These are phyloP conservation scores for Myxozyma vanderwaltii DNA, from an alignment of 805 yeast genomes.

Conservation along the genomic window DNA sequence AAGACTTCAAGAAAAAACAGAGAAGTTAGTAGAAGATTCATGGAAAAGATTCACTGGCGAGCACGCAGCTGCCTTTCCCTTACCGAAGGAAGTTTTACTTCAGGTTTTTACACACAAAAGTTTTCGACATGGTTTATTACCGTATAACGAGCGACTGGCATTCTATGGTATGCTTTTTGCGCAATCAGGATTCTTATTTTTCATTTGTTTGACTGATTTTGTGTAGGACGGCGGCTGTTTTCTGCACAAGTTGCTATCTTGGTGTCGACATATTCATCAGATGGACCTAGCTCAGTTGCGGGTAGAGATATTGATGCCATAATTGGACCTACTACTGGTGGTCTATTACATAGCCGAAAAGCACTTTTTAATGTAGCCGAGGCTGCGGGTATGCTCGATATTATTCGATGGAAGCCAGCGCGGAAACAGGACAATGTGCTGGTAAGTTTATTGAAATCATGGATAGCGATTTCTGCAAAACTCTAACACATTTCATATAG, in stretches of 20 bases:
- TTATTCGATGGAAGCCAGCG: slow-evolving; percentile 20
- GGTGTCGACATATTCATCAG: slow-evolving; percentile 7
- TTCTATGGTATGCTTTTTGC: slow-evolving; percentile 46
- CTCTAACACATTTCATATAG: neutral
- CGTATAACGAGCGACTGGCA: slow-evolving; percentile 84
- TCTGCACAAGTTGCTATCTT: slow-evolving; percentile 18
- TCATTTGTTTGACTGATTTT: neutral
- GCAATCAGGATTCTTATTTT: neutral
- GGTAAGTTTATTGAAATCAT: slow-evolving; percentile 1
- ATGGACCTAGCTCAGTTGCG: slow-evolving; percentile 18
- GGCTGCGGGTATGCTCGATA: slow-evolving; percentile 10
- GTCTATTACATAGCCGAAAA: slow-evolving; percentile 19
- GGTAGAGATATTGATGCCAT: slow-evolving; percentile 25
- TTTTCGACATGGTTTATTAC: slow-evolving; percentile 86
- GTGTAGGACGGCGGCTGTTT: slow-evolving; percentile 24
- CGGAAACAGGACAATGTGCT: neutral
- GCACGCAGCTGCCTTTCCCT: slow-evolving; percentile 47
- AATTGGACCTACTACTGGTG: slow-evolving; percentile 8
- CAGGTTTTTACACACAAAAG: slow-evolving; percentile 93
- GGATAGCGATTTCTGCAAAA: neutral
- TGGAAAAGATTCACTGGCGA: slow-evolving; percentile 23
- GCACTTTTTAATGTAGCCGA: slow-evolving; percentile 15
- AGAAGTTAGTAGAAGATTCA: slow-evolving; percentile 9
- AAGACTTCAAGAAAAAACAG: neutral
- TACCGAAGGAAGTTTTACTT: slow-evolving; percentile 63